Evolutionary conservation across 192 early-diverging fungal species (phyloP).

Genomic region (Entomortierella lignicola): DNA sequence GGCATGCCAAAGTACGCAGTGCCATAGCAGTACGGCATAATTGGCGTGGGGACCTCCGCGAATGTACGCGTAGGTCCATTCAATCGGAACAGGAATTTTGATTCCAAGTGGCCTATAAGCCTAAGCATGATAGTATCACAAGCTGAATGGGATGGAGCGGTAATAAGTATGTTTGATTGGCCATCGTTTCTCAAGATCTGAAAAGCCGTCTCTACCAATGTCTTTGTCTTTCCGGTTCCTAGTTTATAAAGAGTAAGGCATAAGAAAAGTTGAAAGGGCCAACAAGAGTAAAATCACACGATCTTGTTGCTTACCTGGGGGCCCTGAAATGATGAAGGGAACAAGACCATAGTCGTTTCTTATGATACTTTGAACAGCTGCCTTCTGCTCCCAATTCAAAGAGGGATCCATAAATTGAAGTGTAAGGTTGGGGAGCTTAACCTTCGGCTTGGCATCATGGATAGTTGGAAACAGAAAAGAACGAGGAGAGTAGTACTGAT

Average conservation of each 20-base stretch:
- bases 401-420: conserved; percentile 41
- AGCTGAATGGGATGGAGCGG: conserved; percentile 64
- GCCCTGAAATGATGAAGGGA: conserved; percentile 50
- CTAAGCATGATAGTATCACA: conserved; percentile 64
- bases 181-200: conserved; percentile 56
- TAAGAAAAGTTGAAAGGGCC: too few relatives aligned
- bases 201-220: conserved; percentile 59
- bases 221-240: conserved; percentile 72
- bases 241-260: background rate
- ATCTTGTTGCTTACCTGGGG: conserved; percentile 25
- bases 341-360: conserved; percentile 47
- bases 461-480: conserved; percentile 47
- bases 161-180: conserved; percentile 60
- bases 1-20: conserved; percentile 58
- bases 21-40: conserved; percentile 60
- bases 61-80: conserved; percentile 56
- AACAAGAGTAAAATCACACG: background rate
- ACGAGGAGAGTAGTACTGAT: conserved; percentile 35
- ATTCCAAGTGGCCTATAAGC: conserved; percentile 51
- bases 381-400: conserved; percentile 51
- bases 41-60: conserved; percentile 54
- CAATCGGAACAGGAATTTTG: conserved; percentile 58
- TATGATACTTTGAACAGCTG: conserved; percentile 46
- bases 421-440: conserved; percentile 35
- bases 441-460: conserved; percentile 24